These are phyloP conservation scores for Trichoderma erinaceum DNA, from an alignment of 495 filamentous ascomycete species.

Conservation along the genomic window DNA sequence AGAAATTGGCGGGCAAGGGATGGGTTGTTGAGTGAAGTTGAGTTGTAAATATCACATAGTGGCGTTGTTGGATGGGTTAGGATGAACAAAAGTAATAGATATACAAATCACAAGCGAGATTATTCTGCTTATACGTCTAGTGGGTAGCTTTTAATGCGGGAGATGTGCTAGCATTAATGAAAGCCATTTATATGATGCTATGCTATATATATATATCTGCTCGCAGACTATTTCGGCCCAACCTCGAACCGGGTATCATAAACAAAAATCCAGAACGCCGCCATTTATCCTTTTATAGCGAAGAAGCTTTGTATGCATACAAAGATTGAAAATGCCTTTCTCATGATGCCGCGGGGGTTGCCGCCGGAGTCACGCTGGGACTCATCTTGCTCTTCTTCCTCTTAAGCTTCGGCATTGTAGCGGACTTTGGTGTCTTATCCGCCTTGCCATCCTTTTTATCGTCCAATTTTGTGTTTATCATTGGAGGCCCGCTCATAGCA, in stretches of 20 bases:
- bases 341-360: conserved; percentile 18
- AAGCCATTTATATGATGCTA: not conserved
- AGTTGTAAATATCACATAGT: not conserved
- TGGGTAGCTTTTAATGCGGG: not conserved
- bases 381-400: conserved; percentile 52
- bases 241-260: not conserved
- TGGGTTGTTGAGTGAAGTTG: conserved; percentile 54
- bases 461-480: conserved; percentile 36
- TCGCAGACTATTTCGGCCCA: not conserved
- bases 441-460: conserved; percentile 33
- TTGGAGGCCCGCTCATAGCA: conserved; percentile 19
- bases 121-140: not conserved
- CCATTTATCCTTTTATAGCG: not conserved
- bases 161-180: too few relatives aligned
- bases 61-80: conserved; percentile 5
- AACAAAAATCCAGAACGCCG: not conserved
- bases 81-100: not conserved
- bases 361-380: conserved; percentile 21
- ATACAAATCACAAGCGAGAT: not conserved
- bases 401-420: conserved; percentile 42
- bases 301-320: not conserved
- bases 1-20: conserved; percentile 58
- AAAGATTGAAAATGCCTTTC: not conserved
- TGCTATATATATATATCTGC: not conserved
- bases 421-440: conserved; percentile 48